Conservation (phyloP, 1,284 basidiomycete genomes). For the Sparassis latifolia region DNA sequence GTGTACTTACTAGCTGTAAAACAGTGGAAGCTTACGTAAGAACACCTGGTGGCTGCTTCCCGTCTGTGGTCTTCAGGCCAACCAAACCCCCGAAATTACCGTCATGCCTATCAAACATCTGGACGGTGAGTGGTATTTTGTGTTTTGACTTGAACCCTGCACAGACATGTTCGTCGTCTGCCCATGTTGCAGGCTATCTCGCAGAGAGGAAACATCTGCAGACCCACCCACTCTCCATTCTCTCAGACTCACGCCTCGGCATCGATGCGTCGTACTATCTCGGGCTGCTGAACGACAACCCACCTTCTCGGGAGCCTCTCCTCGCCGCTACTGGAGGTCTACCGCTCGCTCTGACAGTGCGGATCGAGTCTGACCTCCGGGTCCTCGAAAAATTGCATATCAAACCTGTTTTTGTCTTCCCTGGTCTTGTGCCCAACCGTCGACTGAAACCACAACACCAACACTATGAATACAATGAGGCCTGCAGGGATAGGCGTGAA, state of each 20-base stretch:
- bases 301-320: slow-evolving; percentile 80
- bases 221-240: slow-evolving; percentile 74
- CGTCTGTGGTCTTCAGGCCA: too few species aligned
- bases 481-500: slow-evolving; percentile 68
- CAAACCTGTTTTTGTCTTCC: slow-evolving; percentile 97
- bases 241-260: slow-evolving; percentile 91
- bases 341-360: slow-evolving; percentile 77
- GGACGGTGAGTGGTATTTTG: slow-evolving; percentile 35
- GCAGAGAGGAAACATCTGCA: slow-evolving; percentile 84
- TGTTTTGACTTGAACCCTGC: not conserved
- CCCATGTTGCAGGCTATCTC: slow-evolving; percentile 59
- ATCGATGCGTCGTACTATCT: slow-evolving; percentile 96
- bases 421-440: slow-evolving; percentile 72
- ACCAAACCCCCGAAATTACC: too few species aligned
- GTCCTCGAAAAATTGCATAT: slow-evolving; percentile 86
- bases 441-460: slow-evolving; percentile 55
- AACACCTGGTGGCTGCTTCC: too few species aligned
- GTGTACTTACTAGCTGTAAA: too few species aligned
- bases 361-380: slow-evolving; percentile 90
- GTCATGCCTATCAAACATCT: slow-evolving; percentile 49
- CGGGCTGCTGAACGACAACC: slow-evolving; percentile 69
- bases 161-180: slow-evolving; percentile 7
- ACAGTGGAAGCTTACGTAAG: too few species aligned
- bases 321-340: slow-evolving; percentile 92
- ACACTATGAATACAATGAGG: slow-evolving; percentile 60